Evolutionary conservation across 2,329 filamentous ascomycete genomes (phyloP).

Genomic region (Beauveria sp.): DNA sequence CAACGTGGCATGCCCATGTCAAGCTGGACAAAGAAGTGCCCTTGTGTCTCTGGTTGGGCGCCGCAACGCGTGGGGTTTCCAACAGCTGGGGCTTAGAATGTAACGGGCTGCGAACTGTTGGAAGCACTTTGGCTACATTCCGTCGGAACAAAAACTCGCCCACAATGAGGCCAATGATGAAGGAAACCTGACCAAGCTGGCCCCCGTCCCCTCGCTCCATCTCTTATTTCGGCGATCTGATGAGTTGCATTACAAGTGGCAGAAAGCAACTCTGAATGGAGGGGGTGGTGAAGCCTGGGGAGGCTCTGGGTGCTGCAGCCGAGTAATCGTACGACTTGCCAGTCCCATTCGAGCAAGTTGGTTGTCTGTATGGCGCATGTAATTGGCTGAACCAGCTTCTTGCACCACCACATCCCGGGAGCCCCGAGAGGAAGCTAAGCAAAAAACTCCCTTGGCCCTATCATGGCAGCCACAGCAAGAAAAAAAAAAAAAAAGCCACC

Average conservation of each 20-base stretch:
- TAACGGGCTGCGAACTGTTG: no score
- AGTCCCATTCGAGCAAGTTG: slow-evolving; percentile 1
- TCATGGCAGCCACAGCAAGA: neutral
- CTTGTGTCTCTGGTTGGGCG: neutral
- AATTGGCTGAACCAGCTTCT: neutral
- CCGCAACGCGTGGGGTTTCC: neutral
- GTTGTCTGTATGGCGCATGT: neutral
- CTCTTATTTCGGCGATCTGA: neutral
- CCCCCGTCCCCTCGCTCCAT: neutral
- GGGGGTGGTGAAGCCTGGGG: neutral
- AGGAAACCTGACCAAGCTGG: no score
- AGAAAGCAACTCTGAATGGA: neutral
- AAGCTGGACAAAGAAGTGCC: neutral
- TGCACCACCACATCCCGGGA: neutral
- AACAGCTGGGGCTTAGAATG: no score
- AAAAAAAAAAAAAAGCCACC: no score
- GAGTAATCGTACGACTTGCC: slow-evolving; percentile 1
- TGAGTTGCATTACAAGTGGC: neutral
- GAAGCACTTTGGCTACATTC: no score
- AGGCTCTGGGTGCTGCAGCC: neutral
- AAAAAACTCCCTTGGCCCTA: neutral
- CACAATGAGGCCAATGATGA: no score
- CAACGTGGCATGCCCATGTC: neutral
- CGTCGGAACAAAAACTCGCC: no score
- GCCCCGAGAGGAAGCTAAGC: neutral